Base-by-base conservation (phyloP, 768 basidiomycete genomes). In the Naganishia randhawae region DNA sequence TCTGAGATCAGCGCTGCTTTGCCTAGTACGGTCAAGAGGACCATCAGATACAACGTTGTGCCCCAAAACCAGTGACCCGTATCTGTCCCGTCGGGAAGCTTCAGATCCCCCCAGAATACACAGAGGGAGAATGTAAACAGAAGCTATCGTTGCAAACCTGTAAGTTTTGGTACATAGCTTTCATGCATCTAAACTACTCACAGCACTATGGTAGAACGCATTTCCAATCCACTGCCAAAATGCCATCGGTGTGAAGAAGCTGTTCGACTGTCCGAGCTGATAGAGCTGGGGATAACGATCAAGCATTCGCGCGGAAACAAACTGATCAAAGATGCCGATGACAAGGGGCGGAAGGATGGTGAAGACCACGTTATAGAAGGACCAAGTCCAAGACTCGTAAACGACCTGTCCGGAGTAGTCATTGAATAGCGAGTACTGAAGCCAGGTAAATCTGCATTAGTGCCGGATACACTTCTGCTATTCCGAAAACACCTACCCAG, bases 1-100 rank as follows among this genome's bases (percentile, higher is more conserved):
- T 99, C 95, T 4, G 96, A 98, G 50, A 98, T 89, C 68, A 99
- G 81, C 0, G 95, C 95, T 17, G 96, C 96, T 80, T 99, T 98
- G 50, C 94, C 96, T 9, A 99, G 86, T 3, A 98, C 95, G 0
- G 95, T 98, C 57, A 97, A 83, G 32, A 98, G 84, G 9, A 96
- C 91, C 0, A 90, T 87, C 52, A 98, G 85, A 78, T 98, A 99
- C n/a, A 98, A 81, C 27, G 89, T 90, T 14, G 92, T 95, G 55
- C 96, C 96, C 95, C 95, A 99, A 73, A 94, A 91, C 96, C 96
- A 99, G 82, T 93, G 92, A 0, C 92, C 95, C 13, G 89, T 86
- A 76, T 95, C 91, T 66, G 85, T 83, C 1, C 96, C 96, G 63
- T 86, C 83, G 0, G 85, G 81, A 64, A 89, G 86, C 73, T 92